A percentile compares a stretch with the other conserved stretches of the same genome.
These are phyloP conservation scores for Fusarium siculi DNA, from an alignment of 2,329 filamentous ascomycete species.

Conservation along the genomic window DNA sequence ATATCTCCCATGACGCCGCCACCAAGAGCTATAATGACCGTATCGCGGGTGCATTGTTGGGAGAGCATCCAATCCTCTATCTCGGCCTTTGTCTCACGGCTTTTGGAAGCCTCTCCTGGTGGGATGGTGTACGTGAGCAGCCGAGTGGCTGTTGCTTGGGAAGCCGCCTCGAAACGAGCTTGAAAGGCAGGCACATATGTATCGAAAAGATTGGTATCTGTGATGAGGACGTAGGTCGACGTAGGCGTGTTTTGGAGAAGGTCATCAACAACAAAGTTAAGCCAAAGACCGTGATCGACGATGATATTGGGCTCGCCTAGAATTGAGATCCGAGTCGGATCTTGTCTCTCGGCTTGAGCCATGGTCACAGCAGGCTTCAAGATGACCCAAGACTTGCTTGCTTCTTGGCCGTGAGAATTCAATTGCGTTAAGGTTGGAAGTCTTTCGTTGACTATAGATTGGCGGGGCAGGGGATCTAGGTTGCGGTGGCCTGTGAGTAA, in stretches of 20 bases:
- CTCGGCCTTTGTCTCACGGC: constrained; percentile 89
- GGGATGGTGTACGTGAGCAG: constrained; percentile 88
- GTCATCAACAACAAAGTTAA: constrained; percentile 82
- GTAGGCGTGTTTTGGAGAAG: constrained; percentile 80
- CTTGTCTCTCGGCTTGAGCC: constrained; percentile 40
- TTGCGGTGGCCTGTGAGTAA: constrained; percentile 19
- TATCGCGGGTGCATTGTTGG: constrained; percentile 93
- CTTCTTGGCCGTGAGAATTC: constrained; percentile 15
- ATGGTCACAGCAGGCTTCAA: constrained; percentile 33
- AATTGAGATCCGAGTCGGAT: constrained; percentile 76
- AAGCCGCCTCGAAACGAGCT: constrained; percentile 48
- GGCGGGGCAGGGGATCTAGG: constrained; percentile 7
- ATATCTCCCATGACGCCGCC: constrained; percentile 98
- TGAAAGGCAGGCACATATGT: constrained; percentile 85
- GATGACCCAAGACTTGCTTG: constrained; percentile 1
- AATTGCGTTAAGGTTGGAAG: constrained; percentile 3
- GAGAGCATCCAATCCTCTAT: constrained; percentile 98
- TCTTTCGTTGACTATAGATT: constrained; percentile 6
- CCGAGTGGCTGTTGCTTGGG: constrained; percentile 59
- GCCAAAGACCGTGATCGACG: constrained; percentile 91
- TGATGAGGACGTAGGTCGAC: constrained; percentile 95
- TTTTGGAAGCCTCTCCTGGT: constrained; percentile 94
- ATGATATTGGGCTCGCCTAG: constrained; percentile 91
- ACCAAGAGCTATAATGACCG: constrained; percentile 91
- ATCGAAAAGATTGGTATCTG: constrained; percentile 89